Base-by-base conservation (phyloP, 805 yeast genomes). In the Middelhovenomyces tepae region DNA sequence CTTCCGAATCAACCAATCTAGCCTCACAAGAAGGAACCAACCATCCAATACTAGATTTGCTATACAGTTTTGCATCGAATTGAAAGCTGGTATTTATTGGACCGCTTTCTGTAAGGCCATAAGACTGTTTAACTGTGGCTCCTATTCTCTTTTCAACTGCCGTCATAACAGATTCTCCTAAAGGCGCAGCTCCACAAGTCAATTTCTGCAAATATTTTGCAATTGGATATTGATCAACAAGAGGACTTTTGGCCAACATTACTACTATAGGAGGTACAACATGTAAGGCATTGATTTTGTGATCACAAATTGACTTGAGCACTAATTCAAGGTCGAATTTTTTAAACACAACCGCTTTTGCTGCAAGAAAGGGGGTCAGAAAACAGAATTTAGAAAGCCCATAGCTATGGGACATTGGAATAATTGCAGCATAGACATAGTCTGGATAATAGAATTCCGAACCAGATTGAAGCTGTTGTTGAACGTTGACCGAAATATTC, bases 311-410 rank as follows among this genome's bases (percentile, higher is more conserved):
- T 7, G 44, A 32, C n/a, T 40, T 28, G 16, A 60, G 46, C 13
- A 57, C 37, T 7, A 36, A 32, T 32, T 41, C 53, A n/a, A 60
- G 50, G 16, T 61, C 62, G 28, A 60, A 60, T 27, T 43, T 42
- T 11, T 47, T 43, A 32, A 55, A 51, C 9, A 53, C 47, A 4
- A 56, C 47, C 6, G 38, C 36, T 9, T 36, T 34, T 8, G 30
- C 27, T 14, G 50, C 57, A 5, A 15, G 13, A 30, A 52, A 54
- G 43, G 80, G 86, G 19, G 71, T 65, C 40, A 78, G 59, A 19
- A 75, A 72, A 16, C 78, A 89, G 47, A 89, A 89, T 60, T 81
- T 82, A 40, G 89, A 84, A 27, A 76, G 70, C 36, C 91, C 87
- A n/a, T 57, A 51, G 14, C 61, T 54, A 26, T 45, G 48, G 9